Evolutionary conservation across 345 rosid species (phyloP), one percentile per base, ranked within the genome.

Genomic region (Trapa incisa): DNA sequence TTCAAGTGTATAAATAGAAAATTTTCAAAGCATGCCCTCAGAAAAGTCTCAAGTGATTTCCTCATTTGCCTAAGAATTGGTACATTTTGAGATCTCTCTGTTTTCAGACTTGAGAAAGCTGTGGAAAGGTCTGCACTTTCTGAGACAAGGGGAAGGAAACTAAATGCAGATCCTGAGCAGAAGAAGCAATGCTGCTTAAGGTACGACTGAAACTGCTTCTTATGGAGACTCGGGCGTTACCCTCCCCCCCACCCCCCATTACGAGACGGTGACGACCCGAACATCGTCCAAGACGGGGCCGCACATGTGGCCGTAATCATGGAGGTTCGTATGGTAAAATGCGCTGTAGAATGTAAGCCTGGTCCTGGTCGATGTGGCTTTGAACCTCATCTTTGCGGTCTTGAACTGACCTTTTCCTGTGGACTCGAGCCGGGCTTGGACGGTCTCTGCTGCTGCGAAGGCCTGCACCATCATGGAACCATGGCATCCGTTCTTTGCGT

Each of bases 251-350:
- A 2, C 33, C 15, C 3, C 43, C 36, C 45, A 64, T 65, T 43
- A 65, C 33, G 33, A 33, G 36, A 78, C 35, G 16, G 72, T 48
- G 52, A 77, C 54, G 58, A 84, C 94, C 0, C 57, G 69, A 58
- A 92, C 89, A 78, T 81, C 80, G 54, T 92, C 96, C 75, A 92
- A 75, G 2, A 92, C 86, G 71, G 98, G 95, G 22, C 98, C 98
- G 61, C 98, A 92, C 79, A 92, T 75, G 0, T 87, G 90, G 38
- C 89, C 98, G 67, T 37, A 87, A 75, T 89, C 98, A 50, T 82
- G 71, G 13, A 86, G 70, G 76, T 85, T 89, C 0, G 88, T 86
- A 69, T 92, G 98, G 71, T 92, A 92, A 73, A 79, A 77, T 0
- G 85, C 77, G 70, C 91, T 89, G 41, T 78, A 89, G 72, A 92